Base-by-base conservation (phyloP, 106 monocot genomes). In the Alisma plantagoaquatica region DNA sequence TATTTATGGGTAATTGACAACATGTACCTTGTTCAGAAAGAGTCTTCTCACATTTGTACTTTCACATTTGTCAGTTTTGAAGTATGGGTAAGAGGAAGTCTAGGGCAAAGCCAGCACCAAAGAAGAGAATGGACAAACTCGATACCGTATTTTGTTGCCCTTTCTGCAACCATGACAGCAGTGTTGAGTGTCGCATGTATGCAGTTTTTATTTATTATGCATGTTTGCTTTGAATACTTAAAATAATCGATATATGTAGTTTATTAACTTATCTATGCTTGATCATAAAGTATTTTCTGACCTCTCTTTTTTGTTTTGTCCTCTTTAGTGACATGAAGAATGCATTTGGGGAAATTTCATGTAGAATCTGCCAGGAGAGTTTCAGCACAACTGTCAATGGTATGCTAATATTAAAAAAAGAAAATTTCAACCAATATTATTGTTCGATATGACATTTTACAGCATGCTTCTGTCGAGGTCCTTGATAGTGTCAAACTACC, bases 171-270 rank as follows among this genome's bases (percentile, higher is more conserved):
- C 93, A 94, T 75, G 93, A 80, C 10, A 77, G 80, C 57, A 87
- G 93, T 73, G 93, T 87, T 26, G 93, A 94, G 38, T 94, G 87
- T 53, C 74, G 80, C 59, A 87, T 94, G 92, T 92, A 71, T 53
- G 72, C 10, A 19, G 21, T 2, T 52, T 3, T 18, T 42, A 54
- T 14, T 15, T n/a, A 5, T 23, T 26, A 43, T 23, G 29, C 4
- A 29, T 18, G 28, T 16, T 41, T 51, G 16, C 12, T 41, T 25
- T 41, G 23, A 25, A 23, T 31, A 3, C 11, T 35, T 56, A n/a
- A n/a, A n/a, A n/a, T n/a, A n/a, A n/a, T n/a, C 38, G 35, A 14
- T 14, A 38, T 35, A 31, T 31, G 14, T 35, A 3, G 31, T 0
- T 33, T 21, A 16, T 41, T 16, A 22, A 25, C 3, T 33, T 25